Base-by-base conservation (phyloP, 2,329 filamentous ascomycete genomes). In the Aspergillus sp. region DNA sequence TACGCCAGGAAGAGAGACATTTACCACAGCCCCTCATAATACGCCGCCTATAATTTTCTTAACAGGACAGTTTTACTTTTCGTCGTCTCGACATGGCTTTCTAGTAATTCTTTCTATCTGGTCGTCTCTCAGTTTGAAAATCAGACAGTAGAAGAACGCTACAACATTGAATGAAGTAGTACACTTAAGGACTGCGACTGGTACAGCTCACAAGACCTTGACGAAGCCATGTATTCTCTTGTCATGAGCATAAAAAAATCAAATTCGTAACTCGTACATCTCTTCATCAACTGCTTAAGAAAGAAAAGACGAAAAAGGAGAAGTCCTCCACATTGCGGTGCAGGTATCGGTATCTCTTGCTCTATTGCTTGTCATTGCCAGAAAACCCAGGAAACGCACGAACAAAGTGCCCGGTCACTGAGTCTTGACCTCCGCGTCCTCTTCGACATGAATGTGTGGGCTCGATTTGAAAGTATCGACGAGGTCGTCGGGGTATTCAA, bases 401-500 rank as follows among this genome's bases (percentile, higher is more conserved):
- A 25, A 14, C 27, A 19, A 37, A 37, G 35, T 37, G 11, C 44
- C 17, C 14, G 12, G 19, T 55, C 27, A 93, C 82, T 93, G 88
- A 7, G 84, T 95, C 68, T 65, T 86, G 61, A 96, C 85, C 67
- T 84, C 81, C 48, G 81, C 76, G 74, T 97, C 91, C 58, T 76
- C 68, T 82, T 98, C 93, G 58, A 96, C 89, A 45, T 91, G 83
- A 73, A 97, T 81, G 70, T 91, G 83, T 63, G 90, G 85, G 78
- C 21, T 46, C 35, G 54, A 14, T 21, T 87, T 79, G 59, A 97
- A 82, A 5, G 88, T 84, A 39, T 76, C 76, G 57, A 96, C 79
- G 15, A 82, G 78, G 70, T 88, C 90, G 12, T 86, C 81, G 27
- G 86, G 85, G 75, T 90, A 91, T 57, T 84, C 81, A 68, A 92